Conservation (phyloP, 2,329 filamentous ascomycete genomes). For the Raffaelea arxii region DNA sequence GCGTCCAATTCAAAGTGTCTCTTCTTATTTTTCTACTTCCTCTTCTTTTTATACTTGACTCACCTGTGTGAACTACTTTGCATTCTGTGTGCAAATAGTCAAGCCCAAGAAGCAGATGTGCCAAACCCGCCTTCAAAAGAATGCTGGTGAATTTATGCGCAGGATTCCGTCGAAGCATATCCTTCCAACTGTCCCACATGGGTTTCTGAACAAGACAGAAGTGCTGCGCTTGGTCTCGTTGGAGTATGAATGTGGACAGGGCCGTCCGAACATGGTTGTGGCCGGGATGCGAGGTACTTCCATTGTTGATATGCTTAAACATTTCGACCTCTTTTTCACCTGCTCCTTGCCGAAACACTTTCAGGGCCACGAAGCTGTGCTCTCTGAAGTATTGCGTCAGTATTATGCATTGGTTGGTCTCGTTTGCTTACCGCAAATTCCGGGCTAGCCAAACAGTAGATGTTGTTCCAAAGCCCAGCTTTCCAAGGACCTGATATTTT, state of each 20-base stretch:
- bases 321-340: constrained; percentile 13
- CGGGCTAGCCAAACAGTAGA: constrained; percentile 4
- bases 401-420: no score
- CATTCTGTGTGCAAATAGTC: constrained; percentile 31
- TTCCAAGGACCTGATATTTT: constrained; percentile 28
- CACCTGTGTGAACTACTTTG: constrained; percentile 34
- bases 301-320: constrained; percentile 11
- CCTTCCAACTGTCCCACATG: constrained; percentile 29
- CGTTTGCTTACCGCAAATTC: neutral
- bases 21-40: no score
- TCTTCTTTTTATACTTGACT: no score
- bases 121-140: constrained; percentile 26
- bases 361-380: constrained; percentile 9
- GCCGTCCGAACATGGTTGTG: constrained; percentile 19
- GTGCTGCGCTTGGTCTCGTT: constrained; percentile 19
- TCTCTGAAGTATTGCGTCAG: neutral
- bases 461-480: constrained; percentile 29
- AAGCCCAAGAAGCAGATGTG: constrained; percentile 24
- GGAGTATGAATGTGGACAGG: constrained; percentile 21
- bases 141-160: constrained; percentile 25
- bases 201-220: constrained; percentile 25
- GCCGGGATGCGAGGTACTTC: constrained; percentile 18
- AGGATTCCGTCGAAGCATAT: constrained; percentile 26
- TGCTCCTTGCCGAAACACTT: constrained; percentile 13
- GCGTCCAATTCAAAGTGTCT: no score